phyloP scores from a whole-genome alignment of 1,284 basidiomycete species.

The Trichosporon faecale region DNA sequence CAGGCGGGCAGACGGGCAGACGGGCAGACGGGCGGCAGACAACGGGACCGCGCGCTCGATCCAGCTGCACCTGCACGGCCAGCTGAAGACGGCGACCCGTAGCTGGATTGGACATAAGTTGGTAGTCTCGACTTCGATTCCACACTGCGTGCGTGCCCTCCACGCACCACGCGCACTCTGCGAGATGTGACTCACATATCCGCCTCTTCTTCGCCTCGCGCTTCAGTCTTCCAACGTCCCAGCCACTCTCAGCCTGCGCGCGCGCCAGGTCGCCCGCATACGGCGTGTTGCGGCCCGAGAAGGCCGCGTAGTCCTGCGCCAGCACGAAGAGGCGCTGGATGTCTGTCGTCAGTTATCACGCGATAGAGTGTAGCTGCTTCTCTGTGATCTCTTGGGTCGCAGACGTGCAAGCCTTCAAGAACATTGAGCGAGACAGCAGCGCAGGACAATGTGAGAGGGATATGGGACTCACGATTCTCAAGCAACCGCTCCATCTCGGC shows the following conservation, averaged over 20 bases:
- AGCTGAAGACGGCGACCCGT: no score
- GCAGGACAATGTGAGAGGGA: no score
- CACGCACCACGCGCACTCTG: not conserved
- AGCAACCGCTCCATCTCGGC: conserved; percentile 44
- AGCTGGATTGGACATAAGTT: no score
- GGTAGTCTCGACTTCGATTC: no score
- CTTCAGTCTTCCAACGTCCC: conserved; percentile 24
- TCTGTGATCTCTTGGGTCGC: no score
- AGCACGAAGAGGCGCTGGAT: conserved; percentile 38
- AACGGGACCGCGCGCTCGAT: no score
- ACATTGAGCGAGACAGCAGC: not conserved
- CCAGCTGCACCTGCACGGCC: no score
- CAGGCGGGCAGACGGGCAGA: no score
- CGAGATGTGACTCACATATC: conserved; percentile 24
- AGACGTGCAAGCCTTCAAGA: no score
- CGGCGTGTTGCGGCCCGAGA: conserved; percentile 29
- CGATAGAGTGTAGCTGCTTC: no score
- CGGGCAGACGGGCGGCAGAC: no score
- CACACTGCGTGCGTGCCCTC: not conserved
- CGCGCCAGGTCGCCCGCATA: conserved; percentile 34
- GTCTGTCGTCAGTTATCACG: conserved; percentile 29
- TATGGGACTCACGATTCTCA: conserved; percentile 38
- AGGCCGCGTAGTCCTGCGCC: conserved; percentile 34
- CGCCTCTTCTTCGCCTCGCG: conserved; percentile 36
- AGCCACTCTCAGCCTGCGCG: conserved; percentile 32